These are phyloP conservation scores for Drechslerella dactyloides DNA, from an alignment of 2,329 filamentous ascomycete genomes.

Conservation along the genomic window DNA sequence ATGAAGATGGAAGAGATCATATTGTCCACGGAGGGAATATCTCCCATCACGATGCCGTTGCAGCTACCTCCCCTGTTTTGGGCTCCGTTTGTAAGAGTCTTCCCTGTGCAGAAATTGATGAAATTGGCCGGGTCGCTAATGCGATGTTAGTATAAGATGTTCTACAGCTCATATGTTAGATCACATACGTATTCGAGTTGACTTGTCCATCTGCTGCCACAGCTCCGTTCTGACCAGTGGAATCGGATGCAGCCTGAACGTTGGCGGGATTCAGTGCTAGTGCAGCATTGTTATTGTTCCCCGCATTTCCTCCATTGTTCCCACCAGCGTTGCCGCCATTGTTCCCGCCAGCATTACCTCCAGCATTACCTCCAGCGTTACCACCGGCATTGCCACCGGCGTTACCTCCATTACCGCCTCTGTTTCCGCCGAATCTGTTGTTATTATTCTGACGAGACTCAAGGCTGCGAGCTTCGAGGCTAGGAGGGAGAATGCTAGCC, in stretches of 20 bases:
- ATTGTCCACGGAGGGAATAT: conserved; percentile 62
- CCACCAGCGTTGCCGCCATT: conserved; percentile 15
- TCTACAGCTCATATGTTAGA: not conserved
- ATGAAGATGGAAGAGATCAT: conserved; percentile 66
- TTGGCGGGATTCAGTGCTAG: conserved; percentile 57
- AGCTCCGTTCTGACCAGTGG: conserved; percentile 58
- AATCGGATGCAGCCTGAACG: conserved; percentile 60
- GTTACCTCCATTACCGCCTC: conserved; percentile 15
- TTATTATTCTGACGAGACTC: conserved; percentile 43
- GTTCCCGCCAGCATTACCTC: conserved; percentile 28
- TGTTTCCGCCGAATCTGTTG: conserved; percentile 10
- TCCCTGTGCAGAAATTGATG: conserved; percentile 67
- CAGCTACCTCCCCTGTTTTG: conserved; percentile 64
- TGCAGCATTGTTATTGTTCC: conserved; percentile 8
- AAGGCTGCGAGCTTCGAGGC: conserved; percentile 24
- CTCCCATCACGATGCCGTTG: conserved; percentile 67
- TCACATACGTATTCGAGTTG: conserved; percentile 61
- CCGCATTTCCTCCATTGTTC: conserved; percentile 20
- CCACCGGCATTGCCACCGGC: conserved; percentile 19
- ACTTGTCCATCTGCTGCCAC: conserved; percentile 56
- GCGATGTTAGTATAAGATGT: not conserved
- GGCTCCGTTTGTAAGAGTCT: conserved; percentile 65
- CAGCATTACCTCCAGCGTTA: conserved; percentile 25
- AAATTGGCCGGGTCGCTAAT: conserved; percentile 64
- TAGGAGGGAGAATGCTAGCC: conserved; percentile 35